A percentile compares a stretch with the other conserved stretches of the same genome.
Conservation (phyloP, 352 stramenopile genomes). For the Pythium chondricola region DNA sequence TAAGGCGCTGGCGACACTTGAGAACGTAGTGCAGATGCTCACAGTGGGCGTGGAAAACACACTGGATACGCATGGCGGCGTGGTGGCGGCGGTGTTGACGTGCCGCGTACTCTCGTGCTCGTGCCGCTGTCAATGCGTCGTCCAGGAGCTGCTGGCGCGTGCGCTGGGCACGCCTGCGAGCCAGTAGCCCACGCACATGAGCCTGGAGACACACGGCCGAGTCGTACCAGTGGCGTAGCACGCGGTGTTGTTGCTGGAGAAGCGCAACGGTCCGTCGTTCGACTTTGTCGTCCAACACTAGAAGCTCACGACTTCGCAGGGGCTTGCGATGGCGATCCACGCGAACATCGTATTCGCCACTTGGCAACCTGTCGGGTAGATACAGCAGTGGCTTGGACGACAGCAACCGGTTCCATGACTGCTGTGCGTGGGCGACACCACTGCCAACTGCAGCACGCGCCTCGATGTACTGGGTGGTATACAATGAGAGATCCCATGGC, state of each 20-base stretch:
- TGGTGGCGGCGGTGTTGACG: conserved; percentile 16
- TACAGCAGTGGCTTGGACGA: conserved; percentile 31
- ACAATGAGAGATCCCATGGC: conserved; percentile 33
- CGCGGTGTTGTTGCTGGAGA: conserved; percentile 28
- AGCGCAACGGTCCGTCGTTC: conserved; percentile 28
- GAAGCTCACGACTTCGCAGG: conserved; percentile 48
- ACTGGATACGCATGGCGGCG: conserved; percentile 31
- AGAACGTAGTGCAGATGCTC: conserved; percentile 17
- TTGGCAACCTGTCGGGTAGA: conserved; percentile 33
- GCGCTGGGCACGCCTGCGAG: conserved; percentile 24
- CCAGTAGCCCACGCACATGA: conserved; percentile 28
- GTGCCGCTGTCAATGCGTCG: conserved; percentile 14
- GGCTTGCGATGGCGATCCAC: conserved; percentile 13
- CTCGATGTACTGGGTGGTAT: conserved; percentile 33
- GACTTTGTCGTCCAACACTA: conserved; percentile 31
- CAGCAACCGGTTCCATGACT: conserved; percentile 33
- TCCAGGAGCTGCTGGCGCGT: conserved; percentile 24
- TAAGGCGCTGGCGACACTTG: conserved; percentile 25
- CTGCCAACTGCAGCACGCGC: conserved; percentile 1
- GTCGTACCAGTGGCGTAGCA: conserved; percentile 31
- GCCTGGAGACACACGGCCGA: conserved; percentile 36
- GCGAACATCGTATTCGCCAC: conserved; percentile 31
- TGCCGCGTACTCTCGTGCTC: conserved; percentile 17
- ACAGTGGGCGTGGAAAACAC: conserved; percentile 22
- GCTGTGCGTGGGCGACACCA: conserved; percentile 15